Evolutionary conservation across 176 grass and related monocot species (phyloP).

Genomic region (Oryza punctata): DNA sequence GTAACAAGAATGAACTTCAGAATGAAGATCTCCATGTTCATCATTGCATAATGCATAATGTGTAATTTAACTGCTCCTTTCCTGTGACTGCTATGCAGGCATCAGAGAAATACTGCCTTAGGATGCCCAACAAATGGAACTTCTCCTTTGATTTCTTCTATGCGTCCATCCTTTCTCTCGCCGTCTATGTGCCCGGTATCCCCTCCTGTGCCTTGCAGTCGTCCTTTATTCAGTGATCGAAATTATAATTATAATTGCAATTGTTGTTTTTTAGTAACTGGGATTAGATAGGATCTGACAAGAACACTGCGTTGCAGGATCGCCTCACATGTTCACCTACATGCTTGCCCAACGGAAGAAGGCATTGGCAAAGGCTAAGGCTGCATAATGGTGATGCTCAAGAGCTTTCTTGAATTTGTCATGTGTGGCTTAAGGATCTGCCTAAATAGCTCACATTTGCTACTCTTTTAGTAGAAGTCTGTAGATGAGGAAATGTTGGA

Average conservation of each 20-base stretch:
- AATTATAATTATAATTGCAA: not conserved
- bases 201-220: not conserved
- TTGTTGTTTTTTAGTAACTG: not conserved
- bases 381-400: not conserved
- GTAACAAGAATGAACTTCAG: slow-evolving; percentile 5
- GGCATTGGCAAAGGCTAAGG: slow-evolving; percentile 40
- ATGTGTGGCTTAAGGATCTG: not conserved
- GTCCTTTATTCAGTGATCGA: not conserved
- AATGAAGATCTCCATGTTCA: not conserved
- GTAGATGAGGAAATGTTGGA: not conserved
- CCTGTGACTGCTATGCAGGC: slow-evolving; percentile 27
- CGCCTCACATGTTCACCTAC: slow-evolving; percentile 46
- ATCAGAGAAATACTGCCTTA: slow-evolving; percentile 58
- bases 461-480: not conserved
- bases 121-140: slow-evolving; percentile 73
- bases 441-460: not conserved
- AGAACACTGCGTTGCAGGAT: slow-evolving; percentile 25
- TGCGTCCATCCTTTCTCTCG: slow-evolving; percentile 35
- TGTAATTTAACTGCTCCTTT: not conserved
- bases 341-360: slow-evolving; percentile 59
- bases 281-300: not conserved
- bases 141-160: slow-evolving; percentile 62
- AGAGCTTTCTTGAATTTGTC: not conserved
- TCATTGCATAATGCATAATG: not conserved
- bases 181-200: slow-evolving; percentile 56